phyloP scores from a whole-genome alignment of 2,329 filamentous ascomycete genomes.

The Stagonosporopsis cucurbitacearum region DNA sequence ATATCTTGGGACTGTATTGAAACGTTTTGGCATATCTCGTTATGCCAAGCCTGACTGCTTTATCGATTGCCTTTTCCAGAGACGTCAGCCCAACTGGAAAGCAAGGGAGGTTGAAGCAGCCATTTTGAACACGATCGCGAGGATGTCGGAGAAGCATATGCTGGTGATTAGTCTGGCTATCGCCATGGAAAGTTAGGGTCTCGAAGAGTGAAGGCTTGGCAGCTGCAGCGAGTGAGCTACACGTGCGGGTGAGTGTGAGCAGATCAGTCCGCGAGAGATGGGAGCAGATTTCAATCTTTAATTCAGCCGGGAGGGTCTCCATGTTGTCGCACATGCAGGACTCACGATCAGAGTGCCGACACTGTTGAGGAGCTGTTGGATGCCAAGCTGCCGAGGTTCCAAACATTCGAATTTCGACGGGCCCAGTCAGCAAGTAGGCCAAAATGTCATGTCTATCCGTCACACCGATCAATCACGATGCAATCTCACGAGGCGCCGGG shows the following conservation, averaged over 20 bases:
- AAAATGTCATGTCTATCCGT: too few species aligned
- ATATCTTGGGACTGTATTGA: not conserved
- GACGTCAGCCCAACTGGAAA: not conserved
- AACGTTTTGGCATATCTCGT: not conserved
- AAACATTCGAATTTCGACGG: too few species aligned
- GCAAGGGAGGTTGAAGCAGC: not conserved
- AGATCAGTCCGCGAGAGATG: not conserved
- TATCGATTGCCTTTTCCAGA: not conserved
- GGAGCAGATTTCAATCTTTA: not conserved
- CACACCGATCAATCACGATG: too few species aligned
- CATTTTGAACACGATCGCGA: not conserved
- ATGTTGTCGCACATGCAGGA: not conserved
- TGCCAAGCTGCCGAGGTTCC: not conserved
- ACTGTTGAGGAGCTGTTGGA: not conserved
- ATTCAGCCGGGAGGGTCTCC: not conserved
- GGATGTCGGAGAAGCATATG: not conserved
- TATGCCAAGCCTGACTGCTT: not conserved
- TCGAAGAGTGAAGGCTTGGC: not conserved
- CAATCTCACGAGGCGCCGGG: too few species aligned
- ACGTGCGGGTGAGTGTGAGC: not conserved
- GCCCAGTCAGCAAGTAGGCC: too few species aligned
- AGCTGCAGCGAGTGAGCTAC: not conserved
- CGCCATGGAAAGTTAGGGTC: not conserved
- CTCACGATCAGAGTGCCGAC: not conserved
- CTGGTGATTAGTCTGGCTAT: not conserved